phyloP scores from a whole-genome alignment of 345 rosid genomes.

The Hibiscus trionum region DNA sequence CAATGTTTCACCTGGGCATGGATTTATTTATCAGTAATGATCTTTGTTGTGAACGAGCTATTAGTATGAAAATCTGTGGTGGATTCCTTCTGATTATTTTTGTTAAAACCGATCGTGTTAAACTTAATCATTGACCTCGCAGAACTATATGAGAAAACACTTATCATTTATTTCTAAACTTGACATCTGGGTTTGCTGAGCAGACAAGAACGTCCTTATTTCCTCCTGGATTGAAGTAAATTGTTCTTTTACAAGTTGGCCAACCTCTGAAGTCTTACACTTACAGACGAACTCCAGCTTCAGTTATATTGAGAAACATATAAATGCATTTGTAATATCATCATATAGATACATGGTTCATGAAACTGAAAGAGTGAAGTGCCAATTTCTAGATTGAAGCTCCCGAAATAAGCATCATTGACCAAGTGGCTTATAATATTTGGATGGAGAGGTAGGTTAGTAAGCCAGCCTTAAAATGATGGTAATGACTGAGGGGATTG shows the following conservation, averaged over 20 bases:
- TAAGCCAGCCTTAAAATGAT: background rate
- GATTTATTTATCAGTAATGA: background rate
- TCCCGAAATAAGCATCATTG: background rate
- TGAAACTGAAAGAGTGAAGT: background rate
- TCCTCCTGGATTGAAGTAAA: background rate
- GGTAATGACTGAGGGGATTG: background rate
- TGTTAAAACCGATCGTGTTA: background rate
- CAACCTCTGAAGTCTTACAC: background rate
- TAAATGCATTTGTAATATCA: background rate
- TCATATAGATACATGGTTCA: background rate
- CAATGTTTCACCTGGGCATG: background rate
- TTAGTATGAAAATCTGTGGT: background rate
- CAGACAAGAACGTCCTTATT: background rate
- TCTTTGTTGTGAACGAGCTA: background rate
- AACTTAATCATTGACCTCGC: background rate
- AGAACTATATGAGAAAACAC: background rate
- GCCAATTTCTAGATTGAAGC: background rate
- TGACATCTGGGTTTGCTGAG: background rate
- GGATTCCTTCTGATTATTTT: background rate
- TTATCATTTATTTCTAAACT: slow-evolving; percentile 5
- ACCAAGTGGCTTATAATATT: background rate
- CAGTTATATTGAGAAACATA: background rate
- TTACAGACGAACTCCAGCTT: background rate
- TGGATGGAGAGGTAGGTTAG: background rate
- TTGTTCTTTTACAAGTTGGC: background rate